These are phyloP conservation scores for Picochlorum sp. DNA, from an alignment of 139 green algal species.

Conservation along the genomic window DNA sequence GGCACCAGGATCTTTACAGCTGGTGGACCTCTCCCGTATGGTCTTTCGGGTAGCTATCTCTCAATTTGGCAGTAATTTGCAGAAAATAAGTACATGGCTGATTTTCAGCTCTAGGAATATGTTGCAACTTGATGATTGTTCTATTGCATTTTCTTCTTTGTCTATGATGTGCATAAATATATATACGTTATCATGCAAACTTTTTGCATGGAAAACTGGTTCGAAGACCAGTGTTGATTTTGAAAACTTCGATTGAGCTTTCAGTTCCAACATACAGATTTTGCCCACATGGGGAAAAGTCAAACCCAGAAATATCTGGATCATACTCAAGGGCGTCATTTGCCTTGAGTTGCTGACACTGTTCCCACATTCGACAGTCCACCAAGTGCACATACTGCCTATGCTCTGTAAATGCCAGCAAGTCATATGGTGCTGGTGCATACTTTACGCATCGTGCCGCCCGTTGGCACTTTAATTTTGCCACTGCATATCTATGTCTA, in stretches of 20 bases:
- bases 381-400: slow-evolving; percentile 18
- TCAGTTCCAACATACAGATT: slow-evolving; percentile 22
- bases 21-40: slow-evolving; percentile 46
- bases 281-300: slow-evolving; percentile 15
- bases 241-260: slow-evolving; percentile 9
- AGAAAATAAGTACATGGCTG: too few relatives aligned
- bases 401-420: slow-evolving; percentile 45
- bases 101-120: too few relatives aligned
- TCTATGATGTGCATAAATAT: neutral
- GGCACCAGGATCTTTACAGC: slow-evolving; percentile 31
- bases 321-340: slow-evolving; percentile 1
- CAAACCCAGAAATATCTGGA: slow-evolving; percentile 22
- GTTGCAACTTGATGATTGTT: neutral
- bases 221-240: slow-evolving; percentile 10
- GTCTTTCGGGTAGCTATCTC: slow-evolving; percentile 43
- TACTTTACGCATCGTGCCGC: slow-evolving; percentile 38
- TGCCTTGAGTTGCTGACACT: slow-evolving; percentile 12
- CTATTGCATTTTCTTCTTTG: neutral
- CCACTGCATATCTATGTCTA: slow-evolving; percentile 9
- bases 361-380: slow-evolving; percentile 18
- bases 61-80: slow-evolving; percentile 40
- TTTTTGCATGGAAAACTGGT: slow-evolving; percentile 8
- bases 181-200: neutral
- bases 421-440: slow-evolving; percentile 24
- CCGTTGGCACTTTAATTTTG: neutral